Conservation (phyloP, 495 filamentous ascomycete genomes). For the Rusavskia elegans region DNA sequence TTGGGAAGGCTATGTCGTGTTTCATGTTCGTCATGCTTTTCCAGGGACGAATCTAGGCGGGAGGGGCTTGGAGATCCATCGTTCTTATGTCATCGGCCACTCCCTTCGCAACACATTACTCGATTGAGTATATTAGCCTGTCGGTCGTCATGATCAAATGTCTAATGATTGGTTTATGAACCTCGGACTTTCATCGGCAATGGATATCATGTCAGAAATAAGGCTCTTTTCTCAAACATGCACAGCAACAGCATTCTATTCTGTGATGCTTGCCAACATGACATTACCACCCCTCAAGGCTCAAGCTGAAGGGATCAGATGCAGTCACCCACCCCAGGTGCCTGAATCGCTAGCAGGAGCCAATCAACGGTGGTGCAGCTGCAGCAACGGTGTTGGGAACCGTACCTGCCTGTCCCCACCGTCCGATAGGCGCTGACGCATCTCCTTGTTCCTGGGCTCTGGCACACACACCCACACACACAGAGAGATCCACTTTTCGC, state of each 20-base stretch:
- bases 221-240: too few relatives aligned
- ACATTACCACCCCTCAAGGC: too few relatives aligned
- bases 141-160: too few relatives aligned
- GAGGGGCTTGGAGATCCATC: constrained; percentile 7
- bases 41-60: constrained; percentile 7
- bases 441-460: neutral
- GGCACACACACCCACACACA: neutral
- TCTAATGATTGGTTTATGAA: too few relatives aligned
- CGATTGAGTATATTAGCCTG: too few relatives aligned
- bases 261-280: too few relatives aligned
- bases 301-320: neutral
- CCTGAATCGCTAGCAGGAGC: neutral
- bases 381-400: neutral
- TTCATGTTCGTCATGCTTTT: constrained; percentile 8
- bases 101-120: neutral
- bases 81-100: constrained; percentile 6
- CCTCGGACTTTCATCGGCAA: too few relatives aligned
- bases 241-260: too few relatives aligned
- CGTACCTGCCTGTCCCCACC: neutral
- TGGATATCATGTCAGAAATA: too few relatives aligned
- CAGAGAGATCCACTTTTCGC: neutral
- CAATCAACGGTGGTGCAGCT: neutral
- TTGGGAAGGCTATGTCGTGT: constrained; percentile 9
- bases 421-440: neutral
- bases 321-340: neutral